Evolutionary conservation across 768 basidiomycete species (phyloP).

Genomic region (Holtermannia corniformis): DNA sequence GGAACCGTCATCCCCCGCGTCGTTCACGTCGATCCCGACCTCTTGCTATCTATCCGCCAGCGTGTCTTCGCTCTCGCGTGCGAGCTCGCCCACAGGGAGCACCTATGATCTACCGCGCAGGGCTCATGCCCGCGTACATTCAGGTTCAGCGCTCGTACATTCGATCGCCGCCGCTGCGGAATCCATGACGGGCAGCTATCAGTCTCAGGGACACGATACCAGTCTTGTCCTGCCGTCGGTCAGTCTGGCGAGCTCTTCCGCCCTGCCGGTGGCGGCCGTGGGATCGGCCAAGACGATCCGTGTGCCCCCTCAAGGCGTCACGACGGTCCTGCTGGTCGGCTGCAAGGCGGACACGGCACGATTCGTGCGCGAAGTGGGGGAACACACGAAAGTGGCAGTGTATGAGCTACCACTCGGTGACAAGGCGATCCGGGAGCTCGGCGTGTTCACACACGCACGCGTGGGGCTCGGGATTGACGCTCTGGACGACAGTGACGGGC

Average conservation of each 20-base stretch:
- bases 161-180: too few relatives aligned
- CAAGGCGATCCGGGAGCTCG: background rate
- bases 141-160: background rate
- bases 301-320: conserved; percentile 1
- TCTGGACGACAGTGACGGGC: too few relatives aligned
- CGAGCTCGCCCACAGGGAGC: conserved; percentile 3
- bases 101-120: background rate
- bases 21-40: conserved; percentile 16
- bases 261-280: too few relatives aligned
- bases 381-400: background rate
- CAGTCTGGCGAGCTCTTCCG: conserved; percentile 14
- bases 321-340: conserved; percentile 6
- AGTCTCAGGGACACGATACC: background rate
- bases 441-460: background rate
- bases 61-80: conserved; percentile 15
- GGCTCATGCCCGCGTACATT: background rate
- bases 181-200: background rate
- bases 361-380: background rate
- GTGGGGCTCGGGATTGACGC: too few relatives aligned
- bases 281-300: conserved; percentile 2
- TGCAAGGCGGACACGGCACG: conserved; percentile 2
- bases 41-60: conserved; percentile 11
- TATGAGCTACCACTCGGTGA: background rate
- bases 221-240: conserved; percentile 25
- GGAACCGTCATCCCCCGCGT: conserved; percentile 23